phyloP scores from a whole-genome alignment of 371 early-diverging fungal species.

The Mortierella sp. region DNA sequence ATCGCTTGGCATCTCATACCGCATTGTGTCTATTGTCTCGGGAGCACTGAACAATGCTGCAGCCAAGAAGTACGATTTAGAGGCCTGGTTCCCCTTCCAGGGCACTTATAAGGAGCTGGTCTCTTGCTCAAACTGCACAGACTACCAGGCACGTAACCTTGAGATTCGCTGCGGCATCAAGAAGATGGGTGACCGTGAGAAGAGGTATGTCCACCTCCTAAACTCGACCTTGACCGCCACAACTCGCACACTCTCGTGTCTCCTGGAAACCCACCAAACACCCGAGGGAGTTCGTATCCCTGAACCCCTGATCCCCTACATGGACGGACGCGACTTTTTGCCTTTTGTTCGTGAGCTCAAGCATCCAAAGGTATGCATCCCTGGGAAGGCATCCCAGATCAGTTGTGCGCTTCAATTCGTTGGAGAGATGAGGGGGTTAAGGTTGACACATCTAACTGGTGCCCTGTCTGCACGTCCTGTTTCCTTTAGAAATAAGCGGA shows the following conservation, averaged over 20 bases:
- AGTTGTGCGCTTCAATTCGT: not conserved
- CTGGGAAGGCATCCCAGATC: too few species aligned
- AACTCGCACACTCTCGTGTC: slow-evolving; percentile 97
- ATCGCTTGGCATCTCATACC: slow-evolving; percentile 94
- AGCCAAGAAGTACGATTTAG: slow-evolving; percentile 99
- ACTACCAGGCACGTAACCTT: slow-evolving; percentile 95
- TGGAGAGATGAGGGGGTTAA: not conserved
- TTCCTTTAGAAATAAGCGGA: slow-evolving; percentile 26
- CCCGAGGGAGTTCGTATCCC: slow-evolving; percentile 90
- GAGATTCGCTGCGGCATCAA: slow-evolving; percentile 98
- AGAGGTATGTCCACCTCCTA: slow-evolving; percentile 98
- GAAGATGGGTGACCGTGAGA: slow-evolving; percentile 96
- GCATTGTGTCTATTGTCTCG: slow-evolving; percentile 95
- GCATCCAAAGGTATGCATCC: slow-evolving; percentile 41
- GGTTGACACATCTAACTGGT: not conserved
- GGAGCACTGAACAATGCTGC: slow-evolving; percentile 99
- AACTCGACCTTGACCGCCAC: slow-evolving; percentile 99
- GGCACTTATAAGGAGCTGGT: slow-evolving; percentile 99
- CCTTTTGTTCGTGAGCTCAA: slow-evolving; percentile 73
- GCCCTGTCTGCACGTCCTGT: not conserved
- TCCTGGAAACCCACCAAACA: slow-evolving; percentile 99
- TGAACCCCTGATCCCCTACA: slow-evolving; percentile 88
- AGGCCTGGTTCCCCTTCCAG: slow-evolving; percentile 99
- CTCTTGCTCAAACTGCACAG: slow-evolving; percentile 99
- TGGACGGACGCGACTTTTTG: slow-evolving; percentile 93